phyloP scores from a whole-genome alignment of 352 stramenopile genomes.

The Globisporangium heterothallicum region DNA sequence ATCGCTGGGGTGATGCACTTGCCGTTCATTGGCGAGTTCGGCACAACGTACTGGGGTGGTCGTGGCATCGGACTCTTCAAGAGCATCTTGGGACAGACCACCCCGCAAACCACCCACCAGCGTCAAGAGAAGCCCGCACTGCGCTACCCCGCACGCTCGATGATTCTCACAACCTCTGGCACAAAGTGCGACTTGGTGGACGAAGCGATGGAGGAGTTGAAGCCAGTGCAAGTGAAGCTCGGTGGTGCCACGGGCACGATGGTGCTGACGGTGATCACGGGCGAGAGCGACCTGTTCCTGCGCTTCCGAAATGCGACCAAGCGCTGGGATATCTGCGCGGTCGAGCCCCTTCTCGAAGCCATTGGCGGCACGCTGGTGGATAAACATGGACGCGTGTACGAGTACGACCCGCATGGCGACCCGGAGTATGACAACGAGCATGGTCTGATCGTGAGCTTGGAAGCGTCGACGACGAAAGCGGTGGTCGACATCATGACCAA shows the following conservation, averaged over 20 bases:
- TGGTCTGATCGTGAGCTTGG: conserved; percentile 47
- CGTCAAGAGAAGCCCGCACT: conserved; percentile 18
- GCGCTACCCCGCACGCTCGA: conserved; percentile 28
- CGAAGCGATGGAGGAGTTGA: conserved; percentile 29
- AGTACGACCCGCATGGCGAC: conserved; percentile 50
- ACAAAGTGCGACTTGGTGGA: conserved; percentile 49
- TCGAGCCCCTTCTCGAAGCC: conserved; percentile 57
- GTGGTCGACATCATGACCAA: conserved; percentile 41
- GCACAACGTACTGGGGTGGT: conserved; percentile 64
- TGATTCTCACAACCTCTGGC: conserved; percentile 54
- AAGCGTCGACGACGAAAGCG: conserved; percentile 24
- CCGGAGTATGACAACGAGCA: conserved; percentile 58
- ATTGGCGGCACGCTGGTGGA: conserved; percentile 55
- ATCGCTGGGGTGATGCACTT: conserved; percentile 70
- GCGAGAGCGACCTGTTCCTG: conserved; percentile 60
- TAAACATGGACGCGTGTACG: conserved; percentile 48
- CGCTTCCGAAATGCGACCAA: conserved; percentile 65
- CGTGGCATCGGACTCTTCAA: conserved; percentile 47
- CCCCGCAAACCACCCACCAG: conserved; percentile 19
- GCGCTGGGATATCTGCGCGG: conserved; percentile 75
- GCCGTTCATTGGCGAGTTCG: conserved; percentile 47
- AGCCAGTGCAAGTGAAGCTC: conserved; percentile 29
- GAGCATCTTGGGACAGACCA: conserved; percentile 24
- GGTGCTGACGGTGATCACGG: conserved; percentile 58
- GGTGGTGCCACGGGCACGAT: conserved; percentile 69